A percentile compares a stretch with the other conserved stretches of the same genome.
These are phyloP conservation scores for Stagonosporopsis tanaceti DNA, from an alignment of 2,329 filamentous ascomycete species.

Conservation along the genomic window DNA sequence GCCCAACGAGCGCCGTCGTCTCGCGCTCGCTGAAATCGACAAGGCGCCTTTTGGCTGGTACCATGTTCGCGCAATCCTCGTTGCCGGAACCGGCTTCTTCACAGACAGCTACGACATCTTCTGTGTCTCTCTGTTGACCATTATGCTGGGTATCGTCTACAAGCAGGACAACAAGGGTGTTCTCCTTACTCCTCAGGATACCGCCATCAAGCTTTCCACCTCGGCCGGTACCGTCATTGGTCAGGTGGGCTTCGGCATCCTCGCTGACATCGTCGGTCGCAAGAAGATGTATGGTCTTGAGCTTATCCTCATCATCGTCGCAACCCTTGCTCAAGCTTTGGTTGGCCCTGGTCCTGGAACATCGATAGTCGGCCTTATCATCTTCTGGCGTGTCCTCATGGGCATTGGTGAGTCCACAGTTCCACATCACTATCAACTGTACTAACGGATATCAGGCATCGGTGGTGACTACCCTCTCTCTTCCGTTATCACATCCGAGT, in stretches of 20 bases:
- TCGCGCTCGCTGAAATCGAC: slow-evolving; percentile 83
- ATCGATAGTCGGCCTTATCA: slow-evolving; percentile 49
- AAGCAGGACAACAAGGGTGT: slow-evolving; percentile 61
- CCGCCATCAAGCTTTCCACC: slow-evolving; percentile 84
- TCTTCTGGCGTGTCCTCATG: slow-evolving; percentile 54
- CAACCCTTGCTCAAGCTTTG: slow-evolving; percentile 49
- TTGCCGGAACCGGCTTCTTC: slow-evolving; percentile 86
- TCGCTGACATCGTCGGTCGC: slow-evolving; percentile 77
- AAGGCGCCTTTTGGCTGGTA: slow-evolving; percentile 84
- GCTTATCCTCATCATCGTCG: slow-evolving; percentile 51
- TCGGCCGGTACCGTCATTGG: slow-evolving; percentile 85
- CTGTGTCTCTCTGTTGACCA: slow-evolving; percentile 53
- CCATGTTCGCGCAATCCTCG: slow-evolving; percentile 78
- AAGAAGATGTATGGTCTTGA: slow-evolving; percentile 80
- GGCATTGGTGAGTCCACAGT: slow-evolving; percentile 41
- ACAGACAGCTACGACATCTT: slow-evolving; percentile 79
- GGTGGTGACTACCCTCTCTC: slow-evolving; percentile 84
- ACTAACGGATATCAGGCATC: slow-evolving; percentile 39
- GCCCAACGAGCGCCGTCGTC: slow-evolving; percentile 78
- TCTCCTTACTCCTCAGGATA: slow-evolving; percentile 73
- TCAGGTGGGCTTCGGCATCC: slow-evolving; percentile 72
- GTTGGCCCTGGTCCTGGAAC: slow-evolving; percentile 46
- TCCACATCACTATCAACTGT: slow-evolving; percentile 48
- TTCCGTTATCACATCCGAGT: slow-evolving; percentile 77
- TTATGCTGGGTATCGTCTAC: slow-evolving; percentile 84